Conservation (phyloP, 192 early-diverging fungal genomes). For the Backusella tarrabulga region DNA sequence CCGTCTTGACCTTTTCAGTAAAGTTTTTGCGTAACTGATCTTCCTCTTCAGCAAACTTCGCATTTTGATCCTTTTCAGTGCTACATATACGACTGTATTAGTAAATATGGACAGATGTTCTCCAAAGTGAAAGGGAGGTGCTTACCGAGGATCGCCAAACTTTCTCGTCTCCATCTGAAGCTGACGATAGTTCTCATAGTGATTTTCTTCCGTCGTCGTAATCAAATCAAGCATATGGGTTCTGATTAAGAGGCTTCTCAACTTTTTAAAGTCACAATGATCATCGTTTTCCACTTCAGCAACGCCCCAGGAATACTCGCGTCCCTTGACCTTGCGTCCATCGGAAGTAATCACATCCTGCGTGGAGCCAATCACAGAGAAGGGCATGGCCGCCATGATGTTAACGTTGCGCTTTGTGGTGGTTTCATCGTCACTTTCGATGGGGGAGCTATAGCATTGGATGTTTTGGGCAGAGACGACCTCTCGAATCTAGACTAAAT, state of each 20-base stretch:
- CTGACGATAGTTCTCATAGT: conserved; percentile 93
- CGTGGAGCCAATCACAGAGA: conserved; percentile 91
- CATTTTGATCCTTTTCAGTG: conserved; percentile 74
- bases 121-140: too few species aligned
- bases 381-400: conserved; percentile 91
- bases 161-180: conserved; percentile 85
- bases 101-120: too few species aligned
- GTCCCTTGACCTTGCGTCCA: conserved; percentile 90
- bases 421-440: conserved; percentile 86
- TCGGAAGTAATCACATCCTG: conserved; percentile 80
- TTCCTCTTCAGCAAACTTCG: conserved; percentile 99
- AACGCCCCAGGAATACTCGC: conserved; percentile 98
- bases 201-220: conserved; percentile 86
- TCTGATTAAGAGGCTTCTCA: conserved; percentile 93
- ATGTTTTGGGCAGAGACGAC: conserved; percentile 92
- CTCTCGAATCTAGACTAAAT: conserved; percentile 69
- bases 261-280: conserved; percentile 98
- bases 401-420: conserved; percentile 78
- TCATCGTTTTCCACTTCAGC: conserved; percentile 99
- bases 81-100: not conserved
- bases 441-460: conserved; percentile 84
- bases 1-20: conserved; percentile 94
- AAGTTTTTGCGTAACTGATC: conserved; percentile 93
- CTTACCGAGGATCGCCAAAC: conserved; percentile 72
- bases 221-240: conserved; percentile 99